A percentile compares a stretch with the other conserved stretches of the same genome.
Conservation (phyloP, 768 basidiomycete genomes). For the Tricholoma saponaceum region DNA sequence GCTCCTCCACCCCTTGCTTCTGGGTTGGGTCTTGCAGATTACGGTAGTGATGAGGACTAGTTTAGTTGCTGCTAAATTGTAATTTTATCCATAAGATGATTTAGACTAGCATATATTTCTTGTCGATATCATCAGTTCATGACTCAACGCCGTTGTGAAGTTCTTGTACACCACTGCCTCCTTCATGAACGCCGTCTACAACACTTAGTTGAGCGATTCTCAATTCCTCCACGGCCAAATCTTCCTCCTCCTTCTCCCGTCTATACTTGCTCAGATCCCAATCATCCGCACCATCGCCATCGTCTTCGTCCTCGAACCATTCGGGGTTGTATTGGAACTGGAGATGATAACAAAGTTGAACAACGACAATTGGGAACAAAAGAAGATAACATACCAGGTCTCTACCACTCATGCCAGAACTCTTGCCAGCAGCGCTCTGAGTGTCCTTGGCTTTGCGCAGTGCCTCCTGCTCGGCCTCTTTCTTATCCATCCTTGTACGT, state of each 20-base stretch:
- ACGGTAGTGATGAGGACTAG: conserved; percentile 72
- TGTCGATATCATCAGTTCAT: background rate
- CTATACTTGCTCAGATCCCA: conserved; percentile 64
- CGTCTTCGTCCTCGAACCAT: conserved; percentile 83
- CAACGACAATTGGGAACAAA: conserved; percentile 1
- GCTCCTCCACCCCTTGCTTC: conserved; percentile 30
- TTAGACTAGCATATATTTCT: background rate
- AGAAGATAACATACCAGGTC: conserved; percentile 65
- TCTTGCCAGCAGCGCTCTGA: conserved; percentile 85
- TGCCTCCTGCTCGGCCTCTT: conserved; percentile 83
- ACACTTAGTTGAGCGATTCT: conserved; percentile 46
- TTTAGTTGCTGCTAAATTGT: background rate
- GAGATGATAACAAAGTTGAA: conserved; percentile 6
- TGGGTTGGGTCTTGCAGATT: conserved; percentile 65
- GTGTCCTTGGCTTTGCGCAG: conserved; percentile 76
- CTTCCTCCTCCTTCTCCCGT: conserved; percentile 57
- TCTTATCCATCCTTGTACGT: conserved; percentile 92
- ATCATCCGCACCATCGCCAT: conserved; percentile 44
- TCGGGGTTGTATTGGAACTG: conserved; percentile 96
- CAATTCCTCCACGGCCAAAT: conserved; percentile 47
- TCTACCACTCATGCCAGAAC: conserved; percentile 88
- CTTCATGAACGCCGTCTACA: conserved; percentile 24
- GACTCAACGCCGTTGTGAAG: background rate
- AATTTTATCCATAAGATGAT: conserved; percentile 12
- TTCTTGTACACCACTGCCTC: conserved; percentile 24